Percentiles rank a stretch among this genome's conserved stretches.
Evolutionary conservation across 805 yeast genomes (phyloP).

Genomic region (Candida insectorum): DNA sequence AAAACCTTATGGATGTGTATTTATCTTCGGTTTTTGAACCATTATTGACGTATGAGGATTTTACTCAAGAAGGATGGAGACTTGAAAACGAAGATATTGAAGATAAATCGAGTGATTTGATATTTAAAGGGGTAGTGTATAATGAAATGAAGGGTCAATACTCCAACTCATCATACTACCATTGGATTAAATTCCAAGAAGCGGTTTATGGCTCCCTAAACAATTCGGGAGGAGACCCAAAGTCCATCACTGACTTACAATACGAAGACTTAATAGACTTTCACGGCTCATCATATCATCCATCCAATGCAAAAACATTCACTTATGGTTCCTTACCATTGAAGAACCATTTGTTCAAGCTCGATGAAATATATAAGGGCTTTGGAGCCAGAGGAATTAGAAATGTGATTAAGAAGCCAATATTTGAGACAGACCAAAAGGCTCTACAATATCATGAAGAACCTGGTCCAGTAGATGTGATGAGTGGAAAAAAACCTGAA

Average conservation of each 20-base stretch:
- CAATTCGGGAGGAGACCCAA: constrained; percentile 94
- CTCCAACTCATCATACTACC: constrained; percentile 82
- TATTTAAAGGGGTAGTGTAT: constrained; percentile 92
- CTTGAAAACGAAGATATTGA: constrained; percentile 65
- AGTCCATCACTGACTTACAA: constrained; percentile 64
- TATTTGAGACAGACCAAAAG: constrained; percentile 26
- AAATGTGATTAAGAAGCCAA: constrained; percentile 42
- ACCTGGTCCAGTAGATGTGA: constrained; percentile 81
- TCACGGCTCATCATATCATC: constrained; percentile 78
- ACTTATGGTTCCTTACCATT: constrained; percentile 83
- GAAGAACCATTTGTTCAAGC: constrained; percentile 51
- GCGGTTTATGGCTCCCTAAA: constrained; percentile 78
- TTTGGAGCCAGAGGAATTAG: constrained; percentile 50
- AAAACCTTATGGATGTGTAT: constrained; percentile 82
- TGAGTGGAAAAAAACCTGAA: constrained; percentile 53
- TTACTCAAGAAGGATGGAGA: constrained; percentile 97
- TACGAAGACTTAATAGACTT: constrained; percentile 77
- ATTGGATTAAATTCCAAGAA: constrained; percentile 80
- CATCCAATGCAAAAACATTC: constrained; percentile 82
- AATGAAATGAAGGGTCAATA: constrained; percentile 99
- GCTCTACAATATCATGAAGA: too few relatives aligned
- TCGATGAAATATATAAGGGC: constrained; percentile 46
- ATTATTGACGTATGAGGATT: constrained; percentile 71
- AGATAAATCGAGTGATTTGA: constrained; percentile 58
- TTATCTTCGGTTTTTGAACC: constrained; percentile 86